Conservation (phyloP, 108 stramenopile genomes). For the Cyclotella cryptica region DNA sequence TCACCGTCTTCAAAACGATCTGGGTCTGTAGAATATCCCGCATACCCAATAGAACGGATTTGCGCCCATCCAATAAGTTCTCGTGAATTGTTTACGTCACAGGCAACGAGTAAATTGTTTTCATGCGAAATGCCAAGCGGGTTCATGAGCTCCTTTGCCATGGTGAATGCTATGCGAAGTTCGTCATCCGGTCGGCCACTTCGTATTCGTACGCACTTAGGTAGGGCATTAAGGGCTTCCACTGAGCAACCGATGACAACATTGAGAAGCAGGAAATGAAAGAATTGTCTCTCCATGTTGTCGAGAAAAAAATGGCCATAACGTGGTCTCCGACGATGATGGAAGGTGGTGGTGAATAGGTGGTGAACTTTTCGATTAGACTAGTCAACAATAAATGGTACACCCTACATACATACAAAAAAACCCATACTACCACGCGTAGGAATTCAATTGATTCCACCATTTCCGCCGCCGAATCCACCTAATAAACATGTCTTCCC, state of each 20-base stretch:
- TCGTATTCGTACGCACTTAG: background rate
- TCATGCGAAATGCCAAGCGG: constrained; percentile 45
- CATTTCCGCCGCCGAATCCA: too few relatives aligned
- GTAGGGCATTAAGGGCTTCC: background rate
- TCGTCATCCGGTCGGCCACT: constrained; percentile 17
- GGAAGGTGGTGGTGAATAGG: too few relatives aligned
- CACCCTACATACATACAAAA: too few relatives aligned
- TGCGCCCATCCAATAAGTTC: constrained; percentile 56
- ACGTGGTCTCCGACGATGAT: too few relatives aligned
- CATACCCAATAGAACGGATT: constrained; percentile 40
- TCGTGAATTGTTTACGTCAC: constrained; percentile 16
- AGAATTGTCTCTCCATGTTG: too few relatives aligned
- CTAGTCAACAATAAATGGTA: too few relatives aligned
- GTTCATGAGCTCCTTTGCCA: constrained; percentile 57
- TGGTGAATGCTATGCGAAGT: constrained; percentile 28
- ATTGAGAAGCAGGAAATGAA: too few relatives aligned
- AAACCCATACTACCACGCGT: too few relatives aligned
- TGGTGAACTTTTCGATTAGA: too few relatives aligned
- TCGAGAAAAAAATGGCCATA: too few relatives aligned
- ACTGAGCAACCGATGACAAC: background rate
- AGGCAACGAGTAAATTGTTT: constrained; percentile 44
- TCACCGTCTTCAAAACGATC: constrained; percentile 17
- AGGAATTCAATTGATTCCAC: too few relatives aligned
- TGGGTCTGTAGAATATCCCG: background rate
- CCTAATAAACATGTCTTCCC: too few relatives aligned